Evolutionary conservation across 352 stramenopile species (phyloP), one percentile per base, ranked within the genome.

Genomic region (Aphanomyces stellatus): DNA sequence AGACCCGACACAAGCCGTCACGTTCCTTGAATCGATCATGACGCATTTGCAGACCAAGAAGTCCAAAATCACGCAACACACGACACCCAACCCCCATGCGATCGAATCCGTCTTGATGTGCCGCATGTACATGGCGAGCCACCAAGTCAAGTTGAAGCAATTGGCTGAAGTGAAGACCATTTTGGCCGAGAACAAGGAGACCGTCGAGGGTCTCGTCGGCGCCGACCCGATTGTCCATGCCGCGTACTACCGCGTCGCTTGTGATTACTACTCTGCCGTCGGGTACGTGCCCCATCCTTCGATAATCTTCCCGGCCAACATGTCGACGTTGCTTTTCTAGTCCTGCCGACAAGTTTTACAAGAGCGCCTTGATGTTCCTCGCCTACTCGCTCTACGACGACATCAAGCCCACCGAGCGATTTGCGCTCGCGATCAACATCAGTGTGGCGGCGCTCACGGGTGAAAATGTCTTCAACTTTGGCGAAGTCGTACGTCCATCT

Each of bases 401-500:
- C 51, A 88, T 98, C 64, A 78, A 79, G 6, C 62, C 76, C 2
- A 73, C 85, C 17, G 88, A 97, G 56, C 79, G 88, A 41, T 94
- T 92, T 61, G 74, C 88, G 22, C 70, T 98, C 49, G 95, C 96
- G 0, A 86, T 96, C 15, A 96, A 98, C 80, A 85, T 99, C 59
- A 93, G 85, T 76, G 85, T 99, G 46, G 94, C 97, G 8, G 96
- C 97, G 35, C 81, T 99, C 41, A 98, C 95, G 22, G 96, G 93
- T 42, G 92, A 99, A 48, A 91, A 93, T 22, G 95, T 99, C 2
- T 99, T 98, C 79, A 99, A 99, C 81, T 98, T 99, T 73, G 96
- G 96, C 48, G 95, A 99, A 91, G 91, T 99, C 66, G 87, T 98
- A 51, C 37, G 85, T 11, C 10, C 24, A 65, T 64, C 3, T 33